phyloP scores from a whole-genome alignment of 2,329 filamentous ascomycete species.

The Xylariaceae sp. region DNA sequence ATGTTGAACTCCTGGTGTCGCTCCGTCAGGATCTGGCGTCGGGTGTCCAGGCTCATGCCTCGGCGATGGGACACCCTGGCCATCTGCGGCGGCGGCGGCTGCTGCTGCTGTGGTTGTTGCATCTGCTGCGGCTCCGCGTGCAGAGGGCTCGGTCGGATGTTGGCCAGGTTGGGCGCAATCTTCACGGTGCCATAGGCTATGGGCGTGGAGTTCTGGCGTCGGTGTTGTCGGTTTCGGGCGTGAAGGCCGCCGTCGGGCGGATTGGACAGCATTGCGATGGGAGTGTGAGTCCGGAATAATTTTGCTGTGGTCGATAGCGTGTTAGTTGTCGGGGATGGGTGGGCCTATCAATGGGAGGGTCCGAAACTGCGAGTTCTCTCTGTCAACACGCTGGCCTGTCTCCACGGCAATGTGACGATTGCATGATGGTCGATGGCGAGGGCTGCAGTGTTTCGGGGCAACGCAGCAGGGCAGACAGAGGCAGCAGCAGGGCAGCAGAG shows the following conservation, averaged over 20 bases:
- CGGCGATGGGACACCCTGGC: conserved; percentile 60
- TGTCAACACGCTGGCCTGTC: not conserved
- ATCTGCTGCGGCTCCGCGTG: conserved; percentile 28
- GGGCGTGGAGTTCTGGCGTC: conserved; percentile 83
- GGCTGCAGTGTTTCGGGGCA: not conserved
- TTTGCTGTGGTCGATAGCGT: conserved; percentile 45
- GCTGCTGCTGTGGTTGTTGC: too few species aligned
- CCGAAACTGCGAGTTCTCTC: conserved; percentile 37
- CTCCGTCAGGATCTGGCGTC: conserved; percentile 47
- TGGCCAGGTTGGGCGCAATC: conserved; percentile 59
- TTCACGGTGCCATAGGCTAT: conserved; percentile 70
- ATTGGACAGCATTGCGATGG: conserved; percentile 75
- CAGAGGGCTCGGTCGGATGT: conserved; percentile 36
- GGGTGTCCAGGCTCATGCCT: conserved; percentile 77
- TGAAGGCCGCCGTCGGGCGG: conserved; percentile 62
- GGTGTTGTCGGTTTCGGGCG: conserved; percentile 68
- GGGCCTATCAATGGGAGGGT: conserved; percentile 35
- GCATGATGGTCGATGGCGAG: not conserved
- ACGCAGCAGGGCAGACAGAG: not conserved
- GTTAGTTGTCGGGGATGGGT: conserved; percentile 28
- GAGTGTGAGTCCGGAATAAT: conserved; percentile 61
- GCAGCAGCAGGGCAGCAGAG: not conserved
- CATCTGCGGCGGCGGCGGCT: conserved; percentile 24
- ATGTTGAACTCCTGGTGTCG: conserved; percentile 44
- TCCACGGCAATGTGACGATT: not conserved